These are phyloP conservation scores for Russula foetens DNA, from an alignment of 768 basidiomycete species.

Conservation along the genomic window DNA sequence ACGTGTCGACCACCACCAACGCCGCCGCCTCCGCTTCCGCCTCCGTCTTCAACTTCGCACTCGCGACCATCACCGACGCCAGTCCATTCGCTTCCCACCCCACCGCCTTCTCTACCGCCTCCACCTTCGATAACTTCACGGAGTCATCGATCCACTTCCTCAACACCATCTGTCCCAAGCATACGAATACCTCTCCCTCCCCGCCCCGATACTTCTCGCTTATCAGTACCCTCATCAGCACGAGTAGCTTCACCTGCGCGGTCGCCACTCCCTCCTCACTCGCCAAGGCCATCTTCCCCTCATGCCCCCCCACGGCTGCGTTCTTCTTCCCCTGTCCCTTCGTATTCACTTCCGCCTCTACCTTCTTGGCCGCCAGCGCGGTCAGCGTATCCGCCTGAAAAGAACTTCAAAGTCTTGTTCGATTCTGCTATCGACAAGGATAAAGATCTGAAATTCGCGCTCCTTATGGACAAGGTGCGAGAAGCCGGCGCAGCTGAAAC, in stretches of 20 bases:
- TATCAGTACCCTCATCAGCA: constrained; percentile 22
- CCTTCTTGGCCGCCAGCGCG: constrained; percentile 52
- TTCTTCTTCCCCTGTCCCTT: constrained; percentile 11
- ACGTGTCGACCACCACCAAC: constrained; percentile 21
- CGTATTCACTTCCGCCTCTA: constrained; percentile 34
- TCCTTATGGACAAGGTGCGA: constrained; percentile 36
- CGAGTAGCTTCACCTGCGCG: constrained; percentile 9
- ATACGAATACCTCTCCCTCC: constrained; percentile 20
- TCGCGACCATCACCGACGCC: constrained; percentile 22
- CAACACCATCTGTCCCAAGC: constrained; percentile 8
- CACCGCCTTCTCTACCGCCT: constrained; percentile 21
- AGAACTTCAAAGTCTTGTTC: constrained; percentile 53
- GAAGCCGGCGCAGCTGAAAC: constrained; percentile 26
- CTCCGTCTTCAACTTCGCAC: constrained; percentile 20
- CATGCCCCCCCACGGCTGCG: constrained; percentile 14
- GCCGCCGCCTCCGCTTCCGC: constrained; percentile 20
- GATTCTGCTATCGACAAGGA: constrained; percentile 49
- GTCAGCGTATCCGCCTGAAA: constrained; percentile 39
- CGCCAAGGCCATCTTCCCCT: constrained; percentile 22
- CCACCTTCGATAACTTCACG: constrained; percentile 24
- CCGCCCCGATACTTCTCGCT: constrained; percentile 22
- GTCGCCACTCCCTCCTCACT: constrained; percentile 23
- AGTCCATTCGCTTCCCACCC: constrained; percentile 19
- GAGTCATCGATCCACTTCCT: constrained; percentile 20
- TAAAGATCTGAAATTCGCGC: constrained; percentile 32